phyloP scores from a whole-genome alignment of 2,329 filamentous ascomycete genomes.

The Aspergillus ruber region DNA sequence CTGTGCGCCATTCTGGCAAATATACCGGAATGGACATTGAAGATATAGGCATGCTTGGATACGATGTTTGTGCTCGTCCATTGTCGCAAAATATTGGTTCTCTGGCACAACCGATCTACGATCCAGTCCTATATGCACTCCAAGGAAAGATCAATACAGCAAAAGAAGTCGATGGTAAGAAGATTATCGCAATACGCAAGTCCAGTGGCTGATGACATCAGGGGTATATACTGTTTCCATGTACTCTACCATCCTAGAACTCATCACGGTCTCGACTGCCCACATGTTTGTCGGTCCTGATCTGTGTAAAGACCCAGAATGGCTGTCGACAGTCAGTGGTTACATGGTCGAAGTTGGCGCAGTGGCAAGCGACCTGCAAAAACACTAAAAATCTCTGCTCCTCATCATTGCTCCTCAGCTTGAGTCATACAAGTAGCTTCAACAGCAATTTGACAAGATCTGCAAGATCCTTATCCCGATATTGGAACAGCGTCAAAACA shows the following conservation, averaged over 20 bases:
- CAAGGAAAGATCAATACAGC: background rate
- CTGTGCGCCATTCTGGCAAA: constrained; percentile 1
- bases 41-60: constrained; percentile 1
- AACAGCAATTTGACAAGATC: constrained; percentile 1
- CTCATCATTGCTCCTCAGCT: background rate
- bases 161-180: background rate
- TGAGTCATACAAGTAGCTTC: constrained; percentile 1
- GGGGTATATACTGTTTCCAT: background rate
- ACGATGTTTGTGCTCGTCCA: background rate
- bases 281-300: background rate
- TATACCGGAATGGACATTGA: constrained; percentile 3
- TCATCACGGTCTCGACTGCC: background rate
- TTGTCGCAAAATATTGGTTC: background rate
- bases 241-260: background rate
- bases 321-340: background rate
- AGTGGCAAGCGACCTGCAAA: background rate
- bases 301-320: background rate
- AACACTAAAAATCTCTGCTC: background rate
- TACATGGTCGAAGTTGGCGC: background rate
- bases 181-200: background rate
- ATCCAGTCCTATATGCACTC: background rate
- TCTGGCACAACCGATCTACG: background rate
- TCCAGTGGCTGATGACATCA: background rate
- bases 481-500: background rate
- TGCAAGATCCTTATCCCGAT: background rate